Conservation (phyloP, 768 basidiomycete genomes). For the Neoboletus magnificus region DNA sequence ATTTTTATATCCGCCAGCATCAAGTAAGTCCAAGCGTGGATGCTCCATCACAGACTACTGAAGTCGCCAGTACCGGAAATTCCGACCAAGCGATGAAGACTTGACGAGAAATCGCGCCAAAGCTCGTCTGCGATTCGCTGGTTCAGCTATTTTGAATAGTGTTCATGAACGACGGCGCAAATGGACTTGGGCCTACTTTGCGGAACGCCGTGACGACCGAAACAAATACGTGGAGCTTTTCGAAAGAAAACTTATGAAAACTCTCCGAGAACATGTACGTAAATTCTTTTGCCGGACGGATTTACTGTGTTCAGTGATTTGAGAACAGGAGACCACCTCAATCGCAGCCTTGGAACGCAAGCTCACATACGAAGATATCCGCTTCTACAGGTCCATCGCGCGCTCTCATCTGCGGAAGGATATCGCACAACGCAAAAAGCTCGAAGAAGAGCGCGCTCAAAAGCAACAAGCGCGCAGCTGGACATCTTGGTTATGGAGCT, state of each 20-base stretch:
- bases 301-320: not conserved
- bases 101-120: constrained; percentile 56
- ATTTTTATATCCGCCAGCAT: constrained; percentile 83
- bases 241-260: constrained; percentile 63
- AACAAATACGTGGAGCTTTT: constrained; percentile 82
- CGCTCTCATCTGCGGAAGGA: constrained; percentile 87
- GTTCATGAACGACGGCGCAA: constrained; percentile 77
- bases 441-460: constrained; percentile 65
- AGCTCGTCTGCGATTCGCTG: constrained; percentile 76
- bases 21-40: constrained; percentile 47
- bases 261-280: constrained; percentile 54
- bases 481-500: constrained; percentile 83
- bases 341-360: constrained; percentile 74
- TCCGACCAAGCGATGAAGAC: constrained; percentile 63
- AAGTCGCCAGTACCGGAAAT: constrained; percentile 65
- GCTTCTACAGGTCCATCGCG: constrained; percentile 95
- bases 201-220: constrained; percentile 83
- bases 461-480: constrained; percentile 54
- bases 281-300: not conserved
- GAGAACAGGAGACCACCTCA: constrained; percentile 44
- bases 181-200: constrained; percentile 94
- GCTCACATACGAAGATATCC: constrained; percentile 89
- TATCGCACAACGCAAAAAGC: constrained; percentile 58
- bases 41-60: constrained; percentile 1
- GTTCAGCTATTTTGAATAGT: constrained; percentile 72